These are phyloP conservation scores for Alectoria sarmentosa DNA, from an alignment of 495 filamentous ascomycete genomes.

Conservation along the genomic window DNA sequence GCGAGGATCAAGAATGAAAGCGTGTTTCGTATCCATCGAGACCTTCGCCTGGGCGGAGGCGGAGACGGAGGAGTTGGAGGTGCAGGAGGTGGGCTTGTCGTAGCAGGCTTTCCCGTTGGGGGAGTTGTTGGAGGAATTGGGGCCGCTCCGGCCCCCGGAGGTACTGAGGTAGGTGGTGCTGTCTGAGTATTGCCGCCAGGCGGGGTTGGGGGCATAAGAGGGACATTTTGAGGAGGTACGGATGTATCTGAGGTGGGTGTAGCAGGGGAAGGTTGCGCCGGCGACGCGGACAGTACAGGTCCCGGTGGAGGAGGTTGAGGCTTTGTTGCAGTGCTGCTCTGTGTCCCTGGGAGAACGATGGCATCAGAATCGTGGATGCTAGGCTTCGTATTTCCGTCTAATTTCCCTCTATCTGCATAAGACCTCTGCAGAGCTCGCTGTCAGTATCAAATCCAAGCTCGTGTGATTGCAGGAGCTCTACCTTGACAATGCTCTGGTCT, in stretches of 20 bases:
- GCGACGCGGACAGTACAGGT: constrained; percentile 31
- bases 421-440: constrained; percentile 19
- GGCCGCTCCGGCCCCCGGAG: constrained; percentile 26
- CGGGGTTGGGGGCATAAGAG: constrained; percentile 50
- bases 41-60: constrained; percentile 47
- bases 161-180: constrained; percentile 33
- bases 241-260: constrained; percentile 44
- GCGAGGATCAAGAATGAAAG: constrained; percentile 66
- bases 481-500: constrained; percentile 15
- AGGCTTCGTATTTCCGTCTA: constrained; percentile 31
- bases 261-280: constrained; percentile 27
- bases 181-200: constrained; percentile 40
- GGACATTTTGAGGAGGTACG: constrained; percentile 54
- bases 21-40: constrained; percentile 69
- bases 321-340: constrained; percentile 44
- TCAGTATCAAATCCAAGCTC: constrained; percentile 15
- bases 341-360: constrained; percentile 50
- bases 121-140: constrained; percentile 17
- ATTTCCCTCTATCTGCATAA: constrained; percentile 52
- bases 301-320: constrained; percentile 42
- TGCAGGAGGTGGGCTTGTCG: constrained; percentile 32
- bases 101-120: constrained; percentile 7
- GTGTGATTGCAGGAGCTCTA: constrained; percentile 2
- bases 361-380: constrained; percentile 43
- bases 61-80: constrained; percentile 43